A percentile compares a stretch with the other conserved stretches of the same genome.
Evolutionary conservation across 1,139 yeast species (phyloP).

Genomic region (Protomyces arabidopsidicola): DNA sequence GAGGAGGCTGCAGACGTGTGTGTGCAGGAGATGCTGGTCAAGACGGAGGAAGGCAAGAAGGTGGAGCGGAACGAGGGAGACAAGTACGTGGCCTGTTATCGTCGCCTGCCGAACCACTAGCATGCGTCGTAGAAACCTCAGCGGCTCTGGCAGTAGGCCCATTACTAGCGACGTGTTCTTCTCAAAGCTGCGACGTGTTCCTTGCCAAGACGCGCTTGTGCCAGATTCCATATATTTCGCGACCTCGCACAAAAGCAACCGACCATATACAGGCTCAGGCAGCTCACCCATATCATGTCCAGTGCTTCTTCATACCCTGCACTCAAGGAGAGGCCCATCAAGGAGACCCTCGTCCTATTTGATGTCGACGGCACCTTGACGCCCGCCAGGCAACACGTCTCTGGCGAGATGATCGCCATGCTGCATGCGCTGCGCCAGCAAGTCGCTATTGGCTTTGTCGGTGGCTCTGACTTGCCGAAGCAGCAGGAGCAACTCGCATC

Average conservation of each 20-base stretch:
- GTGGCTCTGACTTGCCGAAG: constrained; percentile 92
- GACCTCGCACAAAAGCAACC: background rate
- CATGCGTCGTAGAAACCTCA: background rate
- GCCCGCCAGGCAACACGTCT: constrained; percentile 82
- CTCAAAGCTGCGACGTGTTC: too few species aligned
- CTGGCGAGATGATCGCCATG: constrained; percentile 72
- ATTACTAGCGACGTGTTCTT: too few species aligned
- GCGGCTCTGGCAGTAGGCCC: too few species aligned
- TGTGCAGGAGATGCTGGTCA: constrained; percentile 77
- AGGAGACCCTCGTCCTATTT: constrained; percentile 60
- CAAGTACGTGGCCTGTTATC: constrained; percentile 84
- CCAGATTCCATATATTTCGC: too few species aligned
- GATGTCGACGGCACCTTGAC: constrained; percentile 98
- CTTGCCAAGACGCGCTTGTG: too few species aligned
- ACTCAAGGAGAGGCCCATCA: constrained; percentile 40
- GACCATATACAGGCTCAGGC: background rate
- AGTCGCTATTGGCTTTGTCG: constrained; percentile 94
- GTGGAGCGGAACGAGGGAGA: constrained; percentile 83
- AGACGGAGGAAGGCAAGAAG: constrained; percentile 97
- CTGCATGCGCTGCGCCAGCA: constrained; percentile 75
- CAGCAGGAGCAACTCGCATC: constrained; percentile 94
- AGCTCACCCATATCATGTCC: constrained; percentile 1
- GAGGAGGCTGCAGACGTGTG: constrained; percentile 80
- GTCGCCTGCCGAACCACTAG: constrained; percentile 43
- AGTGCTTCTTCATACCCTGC: constrained; percentile 33